Evolutionary conservation across 2,329 filamentous ascomycete genomes (phyloP), one percentile per base, ranked within the genome.

Genomic region (Arachnomyces sp.): DNA sequence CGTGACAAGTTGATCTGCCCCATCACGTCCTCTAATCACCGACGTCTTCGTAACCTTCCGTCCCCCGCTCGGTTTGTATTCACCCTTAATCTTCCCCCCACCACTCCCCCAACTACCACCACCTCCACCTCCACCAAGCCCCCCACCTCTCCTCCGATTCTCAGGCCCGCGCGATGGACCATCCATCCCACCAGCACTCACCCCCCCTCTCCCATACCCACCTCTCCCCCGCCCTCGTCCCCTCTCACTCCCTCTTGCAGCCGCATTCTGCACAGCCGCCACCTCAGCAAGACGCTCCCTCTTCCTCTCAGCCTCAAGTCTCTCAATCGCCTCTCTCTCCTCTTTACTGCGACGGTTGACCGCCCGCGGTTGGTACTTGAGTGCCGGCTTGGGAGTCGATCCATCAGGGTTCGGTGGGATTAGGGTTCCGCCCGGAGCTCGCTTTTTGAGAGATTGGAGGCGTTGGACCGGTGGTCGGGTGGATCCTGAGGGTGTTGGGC

Each of bases 331-430:
- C 31, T 69, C 66, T 44, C 67, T 62, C 48, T 69, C 66, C 42
- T 65, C 64, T 49, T 69, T 67, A 45, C 62, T 67, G 35, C 64
- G 62, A 9, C 67, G 66, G 5, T 47, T 51, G 6, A 63, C 59
- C 2, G 60, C 57, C 36, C 62, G 64, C 3, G 67, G 67, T 45
- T 66, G 59, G 41, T 63, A 67, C 45, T 68, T 69, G 25, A 69
- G 48, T 2, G 54, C 55, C 5, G 63, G 62, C 40, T 64, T 66
- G 2, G 56, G 47, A 1, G 56, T 44, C 34, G 61, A 57, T 8
- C 55, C 54, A 45, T 51, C 50, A 44, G 40, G 40, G 17, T 48
- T 46, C 28, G 55, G 44, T 0, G 61, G 53, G 3, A 55, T 50
- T 15, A 67, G 63, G 37, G 60, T 65, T 11, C 64, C 58, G 3